Evolutionary conservation across 192 early-diverging fungal genomes (phyloP), one percentile per base, ranked within the genome.

Genomic region (Endogone sp.): DNA sequence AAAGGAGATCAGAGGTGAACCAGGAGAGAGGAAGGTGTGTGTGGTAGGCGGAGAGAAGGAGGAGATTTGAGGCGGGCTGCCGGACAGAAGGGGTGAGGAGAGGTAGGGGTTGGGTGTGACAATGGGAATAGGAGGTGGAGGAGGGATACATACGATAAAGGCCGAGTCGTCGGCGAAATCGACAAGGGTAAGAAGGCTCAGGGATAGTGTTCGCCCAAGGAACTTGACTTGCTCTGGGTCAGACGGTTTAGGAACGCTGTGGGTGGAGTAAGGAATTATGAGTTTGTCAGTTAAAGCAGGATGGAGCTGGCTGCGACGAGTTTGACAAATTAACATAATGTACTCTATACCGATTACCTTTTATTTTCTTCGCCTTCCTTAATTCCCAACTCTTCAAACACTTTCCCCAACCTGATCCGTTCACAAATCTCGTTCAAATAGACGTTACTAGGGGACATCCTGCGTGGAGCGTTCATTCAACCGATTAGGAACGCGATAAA

Each of bases 21-120:
- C 76, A 78, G 2, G 72, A 60, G 26, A 78, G 58, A 2, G 76
- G 76, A 3, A 78, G 65, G 25, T 78, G 68, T 2, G 68, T 56
- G 61, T 68, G 70, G 24, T 78, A 70, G 3, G 54, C 62, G 27
- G 65, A 32, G 3, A 78, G 68, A 16, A 68, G 69, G 3, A 58
- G 25, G 3, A 78, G 54, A 49, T 71, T 49, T 16, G 37, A 11
- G 37, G 37, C 16, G 37, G 37, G 6, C 37, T 49, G 16, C 16
- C 16, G 37, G 1, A 16, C 9, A 16, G 6, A 16, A 16, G 37
- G 37, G 37, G 37, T 16, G 0, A 49, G 0, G 37, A 49, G 37
- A 11, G 6, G 37, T 6, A 49, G 37, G 16, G 37, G 37, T 6
- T 11, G 16, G 6, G 37, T 49, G 37, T 11, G 37, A 16, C 37